A percentile compares a stretch with the other conserved stretches of the same genome.
Evolutionary conservation across 2,329 filamentous ascomycete genomes (phyloP).

Genomic region (Zasmidium citrigriseum): DNA sequence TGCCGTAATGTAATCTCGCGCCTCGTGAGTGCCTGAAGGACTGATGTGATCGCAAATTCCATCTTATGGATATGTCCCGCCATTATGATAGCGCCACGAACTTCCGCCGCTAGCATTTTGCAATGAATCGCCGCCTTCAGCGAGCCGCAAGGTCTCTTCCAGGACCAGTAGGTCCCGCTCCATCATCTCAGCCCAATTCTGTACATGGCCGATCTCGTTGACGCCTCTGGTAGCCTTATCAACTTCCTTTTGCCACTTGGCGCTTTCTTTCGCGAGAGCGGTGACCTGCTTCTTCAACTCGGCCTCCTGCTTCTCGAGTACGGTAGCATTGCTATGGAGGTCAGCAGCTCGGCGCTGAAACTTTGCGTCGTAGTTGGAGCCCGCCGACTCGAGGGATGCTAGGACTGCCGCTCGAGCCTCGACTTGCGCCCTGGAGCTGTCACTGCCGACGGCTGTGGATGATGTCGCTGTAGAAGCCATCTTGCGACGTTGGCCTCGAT

Average conservation of each 20-base stretch:
- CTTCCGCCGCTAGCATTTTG: constrained; percentile 35
- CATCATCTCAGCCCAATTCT: constrained; percentile 85
- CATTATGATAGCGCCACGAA: constrained; percentile 22
- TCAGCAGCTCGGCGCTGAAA: constrained; percentile 67
- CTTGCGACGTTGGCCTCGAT: neutral
- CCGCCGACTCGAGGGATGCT: constrained; percentile 56
- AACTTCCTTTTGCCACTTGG: constrained; percentile 64
- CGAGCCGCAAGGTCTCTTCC: constrained; percentile 40
- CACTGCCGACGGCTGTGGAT: constrained; percentile 19
- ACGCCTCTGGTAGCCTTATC: constrained; percentile 63
- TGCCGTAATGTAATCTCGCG: too few relatives aligned
- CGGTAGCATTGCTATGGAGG: constrained; percentile 68
- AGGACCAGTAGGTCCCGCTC: constrained; percentile 45
- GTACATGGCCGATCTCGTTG: constrained; percentile 78
- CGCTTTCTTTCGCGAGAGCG: constrained; percentile 64
- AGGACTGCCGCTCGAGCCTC: constrained; percentile 55
- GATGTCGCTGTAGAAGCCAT: constrained; percentile 19
- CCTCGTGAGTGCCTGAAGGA: too few relatives aligned
- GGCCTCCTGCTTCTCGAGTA: constrained; percentile 65
- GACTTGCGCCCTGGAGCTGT: constrained; percentile 37
- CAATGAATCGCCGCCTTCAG: constrained; percentile 29
- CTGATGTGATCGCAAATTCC: neutral
- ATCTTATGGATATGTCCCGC: neutral
- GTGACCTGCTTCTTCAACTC: constrained; percentile 44
- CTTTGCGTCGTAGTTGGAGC: constrained; percentile 69